phyloP scores from a whole-genome alignment of 129 eudicot genomes.

The Helianthus annuus region HanXRQr2.0-SUNRISE NC_035435.2:85506712-85507211 shows the following conservation, averaged over 20 bases:
- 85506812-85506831: slow-evolving; percentile 37
- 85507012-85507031: too few species aligned
- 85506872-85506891: slow-evolving; percentile 47
- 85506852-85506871: slow-evolving; percentile 42
- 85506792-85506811: slow-evolving; percentile 57
- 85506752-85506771: slow-evolving; percentile 58
- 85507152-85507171: too few species aligned
- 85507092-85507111: too few species aligned
- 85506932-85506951: background rate
- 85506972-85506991: too few species aligned
- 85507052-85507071: too few species aligned
- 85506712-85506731: slow-evolving; percentile 53
- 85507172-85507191: too few species aligned
- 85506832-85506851: slow-evolving; percentile 34
- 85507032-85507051: too few species aligned
- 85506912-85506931: background rate
- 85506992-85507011: too few species aligned
- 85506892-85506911: background rate
- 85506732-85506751: slow-evolving; percentile 76
- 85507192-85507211: too few species aligned
- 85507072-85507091: too few species aligned
- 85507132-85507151: too few species aligned
- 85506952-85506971: background rate
- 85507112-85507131: too few species aligned
- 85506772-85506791: slow-evolving; percentile 48